Evolutionary conservation across 208 protist genomes (phyloP).

Genomic region (Herpetomonas tarakana): DNA sequence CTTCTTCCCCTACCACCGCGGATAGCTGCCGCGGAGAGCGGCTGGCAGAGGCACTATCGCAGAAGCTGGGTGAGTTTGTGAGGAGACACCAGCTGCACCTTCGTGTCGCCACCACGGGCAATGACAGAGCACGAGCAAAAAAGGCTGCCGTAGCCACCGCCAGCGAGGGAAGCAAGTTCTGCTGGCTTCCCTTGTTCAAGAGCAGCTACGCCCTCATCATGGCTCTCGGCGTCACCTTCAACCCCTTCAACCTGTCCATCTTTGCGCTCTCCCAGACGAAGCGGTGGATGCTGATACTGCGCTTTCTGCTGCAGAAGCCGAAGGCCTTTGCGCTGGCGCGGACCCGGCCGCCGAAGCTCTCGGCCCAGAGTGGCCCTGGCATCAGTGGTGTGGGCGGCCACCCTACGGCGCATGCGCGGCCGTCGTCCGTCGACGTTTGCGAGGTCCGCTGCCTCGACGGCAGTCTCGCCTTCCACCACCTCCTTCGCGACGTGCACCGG

Average conservation of each 20-base stretch:
- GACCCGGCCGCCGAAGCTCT: neutral
- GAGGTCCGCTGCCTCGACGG: slow-evolving; percentile 76
- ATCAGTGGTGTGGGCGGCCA: too few species aligned
- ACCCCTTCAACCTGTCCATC: slow-evolving; percentile 73
- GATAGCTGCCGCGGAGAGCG: slow-evolving; percentile 3
- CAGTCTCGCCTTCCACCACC: slow-evolving; percentile 60
- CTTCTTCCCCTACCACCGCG: neutral
- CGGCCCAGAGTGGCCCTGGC: neutral
- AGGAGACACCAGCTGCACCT: neutral
- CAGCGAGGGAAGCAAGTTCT: neutral
- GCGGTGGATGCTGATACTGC: slow-evolving; percentile 66
- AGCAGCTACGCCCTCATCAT: slow-evolving; percentile 71
- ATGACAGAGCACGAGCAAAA: too few species aligned
- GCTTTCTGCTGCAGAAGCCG: slow-evolving; percentile 59
- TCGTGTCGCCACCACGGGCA: neutral
- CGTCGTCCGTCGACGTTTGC: neutral
- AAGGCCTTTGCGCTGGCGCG: slow-evolving; percentile 39
- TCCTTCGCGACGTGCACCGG: slow-evolving; percentile 43
- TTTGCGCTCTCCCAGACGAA: slow-evolving; percentile 67
- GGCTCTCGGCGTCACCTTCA: slow-evolving; percentile 81
- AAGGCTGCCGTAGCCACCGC: too few species aligned
- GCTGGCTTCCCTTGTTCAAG: slow-evolving; percentile 41
- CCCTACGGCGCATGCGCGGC: neutral
- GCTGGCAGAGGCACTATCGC: slow-evolving; percentile 12
- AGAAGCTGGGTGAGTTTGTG: slow-evolving; percentile 17